A percentile compares a stretch with the other conserved stretches of the same genome.
Conservation (phyloP, 306 rosid species). For the Sicyos baderoa region DNA sequence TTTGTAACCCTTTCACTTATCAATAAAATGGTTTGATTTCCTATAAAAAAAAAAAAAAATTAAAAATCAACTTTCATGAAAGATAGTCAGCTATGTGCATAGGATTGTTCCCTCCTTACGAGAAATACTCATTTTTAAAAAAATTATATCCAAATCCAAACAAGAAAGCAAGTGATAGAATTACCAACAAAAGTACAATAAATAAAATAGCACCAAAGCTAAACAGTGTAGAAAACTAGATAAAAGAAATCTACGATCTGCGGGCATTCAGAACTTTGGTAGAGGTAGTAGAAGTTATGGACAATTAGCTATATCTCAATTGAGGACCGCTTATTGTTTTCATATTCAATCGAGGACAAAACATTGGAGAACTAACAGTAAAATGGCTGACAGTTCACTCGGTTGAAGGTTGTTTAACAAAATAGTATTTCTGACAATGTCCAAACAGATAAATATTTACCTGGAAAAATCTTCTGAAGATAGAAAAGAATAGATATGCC, state of each 20-base stretch:
- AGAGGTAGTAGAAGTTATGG: neutral
- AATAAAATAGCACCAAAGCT: neutral
- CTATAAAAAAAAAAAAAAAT: too few species aligned
- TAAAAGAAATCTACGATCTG: neutral
- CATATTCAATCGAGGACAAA: neutral
- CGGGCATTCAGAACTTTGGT: neutral
- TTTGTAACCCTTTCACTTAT: too few species aligned
- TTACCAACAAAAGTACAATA: neutral
- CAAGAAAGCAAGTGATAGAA: constrained; percentile 1
- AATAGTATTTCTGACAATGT: neutral
- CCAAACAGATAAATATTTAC: constrained; percentile 26
- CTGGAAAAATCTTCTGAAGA: constrained; percentile 97
- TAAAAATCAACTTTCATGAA: too few species aligned
- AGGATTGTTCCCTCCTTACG: too few species aligned
- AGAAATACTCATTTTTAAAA: neutral
- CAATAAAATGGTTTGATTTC: too few species aligned
- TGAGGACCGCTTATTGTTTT: neutral
- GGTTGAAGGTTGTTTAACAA: neutral
- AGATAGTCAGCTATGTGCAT: too few species aligned
- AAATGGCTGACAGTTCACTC: neutral
- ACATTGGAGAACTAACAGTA: neutral
- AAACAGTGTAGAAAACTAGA: neutral
- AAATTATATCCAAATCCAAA: neutral
- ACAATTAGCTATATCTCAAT: neutral
- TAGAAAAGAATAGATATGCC: constrained; percentile 86